Evolutionary conservation across 805 yeast species (phyloP).

Genomic region (Blastobotrys chiropterorum): DNA sequence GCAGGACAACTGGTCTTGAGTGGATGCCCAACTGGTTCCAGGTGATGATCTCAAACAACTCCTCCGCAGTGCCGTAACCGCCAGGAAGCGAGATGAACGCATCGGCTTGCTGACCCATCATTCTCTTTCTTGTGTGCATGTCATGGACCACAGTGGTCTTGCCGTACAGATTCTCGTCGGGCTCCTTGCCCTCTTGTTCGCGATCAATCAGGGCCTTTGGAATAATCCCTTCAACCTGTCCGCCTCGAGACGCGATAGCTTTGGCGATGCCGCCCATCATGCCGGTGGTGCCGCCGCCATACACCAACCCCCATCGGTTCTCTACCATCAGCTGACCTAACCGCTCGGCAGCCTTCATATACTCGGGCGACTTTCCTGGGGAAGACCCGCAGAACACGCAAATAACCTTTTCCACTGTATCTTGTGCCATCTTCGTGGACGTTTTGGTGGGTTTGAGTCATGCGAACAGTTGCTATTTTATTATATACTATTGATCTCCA

Average conservation of each 20-base stretch:
- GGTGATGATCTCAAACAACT: constrained; percentile 81
- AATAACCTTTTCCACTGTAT: constrained; percentile 29
- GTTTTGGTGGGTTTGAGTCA: neutral
- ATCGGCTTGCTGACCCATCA: constrained; percentile 82
- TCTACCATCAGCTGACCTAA: constrained; percentile 56
- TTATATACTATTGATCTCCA: neutral
- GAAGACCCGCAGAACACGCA: constrained; percentile 89
- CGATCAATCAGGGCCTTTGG: constrained; percentile 76
- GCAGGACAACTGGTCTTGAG: constrained; percentile 68
- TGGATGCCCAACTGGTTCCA: constrained; percentile 91
- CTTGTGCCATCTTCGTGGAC: neutral
- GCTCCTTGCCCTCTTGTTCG: constrained; percentile 50
- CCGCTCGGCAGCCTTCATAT: constrained; percentile 46
- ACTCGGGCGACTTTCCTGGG: constrained; percentile 51
- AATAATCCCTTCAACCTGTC: constrained; percentile 69
- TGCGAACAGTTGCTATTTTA: neutral
- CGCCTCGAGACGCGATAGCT: constrained; percentile 20
- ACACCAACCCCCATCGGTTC: constrained; percentile 66
- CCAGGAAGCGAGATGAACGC: constrained; percentile 90
- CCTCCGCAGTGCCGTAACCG: constrained; percentile 87
- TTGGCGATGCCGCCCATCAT: constrained; percentile 24
- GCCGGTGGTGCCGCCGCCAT: constrained; percentile 77
- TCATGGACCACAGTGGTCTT: constrained; percentile 74
- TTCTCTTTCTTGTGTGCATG: constrained; percentile 82
- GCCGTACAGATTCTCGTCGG: constrained; percentile 58